A percentile compares a stretch with the other conserved stretches of the same genome.
phyloP scores from a whole-genome alignment of 108 stramenopile genomes.

The Poteriospumella lacustris region DNA sequence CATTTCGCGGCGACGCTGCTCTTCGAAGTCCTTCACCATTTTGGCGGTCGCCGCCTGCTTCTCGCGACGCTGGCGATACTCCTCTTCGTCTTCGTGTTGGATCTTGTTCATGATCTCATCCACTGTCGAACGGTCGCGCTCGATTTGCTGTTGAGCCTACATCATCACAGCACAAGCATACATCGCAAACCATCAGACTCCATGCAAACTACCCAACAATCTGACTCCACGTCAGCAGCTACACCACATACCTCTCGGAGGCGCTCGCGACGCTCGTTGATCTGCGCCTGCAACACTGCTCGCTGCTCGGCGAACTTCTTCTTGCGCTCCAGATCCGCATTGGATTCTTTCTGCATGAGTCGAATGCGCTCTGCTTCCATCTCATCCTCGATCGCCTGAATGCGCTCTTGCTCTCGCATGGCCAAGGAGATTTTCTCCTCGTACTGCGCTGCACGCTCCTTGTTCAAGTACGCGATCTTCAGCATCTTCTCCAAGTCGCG shows the following conservation, averaged over 20 bases:
- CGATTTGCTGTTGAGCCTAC: conserved; percentile 45
- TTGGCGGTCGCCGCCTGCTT: conserved; percentile 49
- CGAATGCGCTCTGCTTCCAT: conserved; percentile 60
- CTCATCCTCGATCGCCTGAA: conserved; percentile 60
- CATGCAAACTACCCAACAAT: too few species aligned
- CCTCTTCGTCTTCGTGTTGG: conserved; percentile 52
- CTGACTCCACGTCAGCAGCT: too few species aligned
- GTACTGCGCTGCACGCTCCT: conserved; percentile 66
- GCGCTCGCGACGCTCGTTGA: conserved; percentile 50
- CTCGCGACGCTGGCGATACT: conserved; percentile 41
- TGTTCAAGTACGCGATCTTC: conserved; percentile 65
- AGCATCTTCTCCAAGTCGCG: conserved; percentile 59
- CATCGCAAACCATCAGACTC: too few species aligned
- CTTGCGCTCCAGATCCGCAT: conserved; percentile 47
- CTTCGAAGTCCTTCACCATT: conserved; percentile 10
- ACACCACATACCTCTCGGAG: too few species aligned
- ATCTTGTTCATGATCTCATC: conserved; percentile 61
- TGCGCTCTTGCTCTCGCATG: conserved; percentile 53
- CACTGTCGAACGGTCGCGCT: conserved; percentile 53
- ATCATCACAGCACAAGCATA: too few species aligned
- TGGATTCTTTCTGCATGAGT: conserved; percentile 44
- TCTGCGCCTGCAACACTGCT: conserved; percentile 59
- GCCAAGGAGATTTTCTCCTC: conserved; percentile 56
- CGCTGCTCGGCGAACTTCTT: conserved; percentile 49
- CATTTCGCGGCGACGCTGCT: not conserved